phyloP scores from a whole-genome alignment of 768 basidiomycete species.

The Filobasidium floriforme region DNA sequence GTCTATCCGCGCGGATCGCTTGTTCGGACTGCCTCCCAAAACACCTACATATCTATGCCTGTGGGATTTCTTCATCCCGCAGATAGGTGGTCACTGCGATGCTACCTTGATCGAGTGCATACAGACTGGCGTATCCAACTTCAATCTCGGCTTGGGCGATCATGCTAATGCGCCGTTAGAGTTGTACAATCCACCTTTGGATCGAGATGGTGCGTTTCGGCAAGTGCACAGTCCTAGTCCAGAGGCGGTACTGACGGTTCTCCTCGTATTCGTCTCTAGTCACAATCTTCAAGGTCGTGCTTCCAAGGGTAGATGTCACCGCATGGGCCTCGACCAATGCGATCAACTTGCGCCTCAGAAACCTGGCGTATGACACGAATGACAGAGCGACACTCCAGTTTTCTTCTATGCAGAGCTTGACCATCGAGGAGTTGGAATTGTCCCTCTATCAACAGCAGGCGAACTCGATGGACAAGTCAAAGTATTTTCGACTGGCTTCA shows the following conservation, averaged over 20 bases:
- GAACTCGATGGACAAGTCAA: conserved; percentile 31
- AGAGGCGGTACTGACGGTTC: not conserved
- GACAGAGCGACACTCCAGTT: conserved; percentile 65
- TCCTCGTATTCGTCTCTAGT: conserved; percentile 49
- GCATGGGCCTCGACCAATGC: conserved; percentile 56
- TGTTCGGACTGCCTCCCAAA: conserved; percentile 81
- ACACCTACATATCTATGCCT: conserved; percentile 82
- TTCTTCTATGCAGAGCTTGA: conserved; percentile 58
- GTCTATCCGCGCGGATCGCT: conserved; percentile 64
- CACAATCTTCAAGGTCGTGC: conserved; percentile 68
- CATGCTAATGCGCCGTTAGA: conserved; percentile 69
- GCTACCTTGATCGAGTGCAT: conserved; percentile 51
- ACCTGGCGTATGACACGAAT: conserved; percentile 63
- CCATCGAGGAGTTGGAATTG: conserved; percentile 52
- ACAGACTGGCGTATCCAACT: conserved; percentile 53
- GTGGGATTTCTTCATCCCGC: conserved; percentile 77
- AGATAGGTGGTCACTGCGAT: conserved; percentile 48
- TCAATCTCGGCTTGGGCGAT: conserved; percentile 67
- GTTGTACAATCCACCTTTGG: conserved; percentile 51
- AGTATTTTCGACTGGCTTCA: conserved; percentile 52
- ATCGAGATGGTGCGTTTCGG: conserved; percentile 65
- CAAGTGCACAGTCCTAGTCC: not conserved
- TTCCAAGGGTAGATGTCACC: conserved; percentile 54
- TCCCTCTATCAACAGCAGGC: conserved; percentile 48
- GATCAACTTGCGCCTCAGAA: conserved; percentile 55